phyloP scores from a whole-genome alignment of 345 rosid genomes.

The Adansonia digitata region DNA sequence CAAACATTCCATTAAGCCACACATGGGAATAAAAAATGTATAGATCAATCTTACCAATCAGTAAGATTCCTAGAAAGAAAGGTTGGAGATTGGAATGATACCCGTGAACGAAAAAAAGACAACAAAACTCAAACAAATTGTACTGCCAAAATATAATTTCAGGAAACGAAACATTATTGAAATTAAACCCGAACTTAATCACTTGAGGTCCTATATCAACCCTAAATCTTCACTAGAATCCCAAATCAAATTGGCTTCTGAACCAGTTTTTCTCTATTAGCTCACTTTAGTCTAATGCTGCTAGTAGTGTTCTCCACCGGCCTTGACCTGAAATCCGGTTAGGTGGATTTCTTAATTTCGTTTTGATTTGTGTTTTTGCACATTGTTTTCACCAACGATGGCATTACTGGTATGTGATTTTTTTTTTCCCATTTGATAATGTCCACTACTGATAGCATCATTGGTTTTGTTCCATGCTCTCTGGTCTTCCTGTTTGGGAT shows the following conservation, averaged over 20 bases:
- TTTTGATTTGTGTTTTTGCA: no score
- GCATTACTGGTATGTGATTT: not conserved
- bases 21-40: no score
- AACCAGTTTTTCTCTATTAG: not conserved
- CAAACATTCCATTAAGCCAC: not conserved
- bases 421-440: not conserved
- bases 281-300: not conserved
- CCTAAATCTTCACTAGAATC: not conserved
- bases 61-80: no score
- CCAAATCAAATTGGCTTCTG: no score
- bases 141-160: not conserved
- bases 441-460: no score
- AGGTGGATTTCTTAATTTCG: no score
- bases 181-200: not conserved
- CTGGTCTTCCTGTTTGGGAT: no score
- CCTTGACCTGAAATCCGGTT: no score
- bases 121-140: not conserved
- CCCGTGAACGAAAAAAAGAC: not conserved
- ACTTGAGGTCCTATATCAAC: not conserved
- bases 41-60: no score
- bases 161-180: not conserved
- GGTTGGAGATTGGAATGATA: not conserved
- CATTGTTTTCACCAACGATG: no score
- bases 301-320: not conserved
- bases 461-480: no score